Base-by-base conservation (phyloP, 2,329 filamentous ascomycete genomes). In the Whalleya microplaca region DNA sequence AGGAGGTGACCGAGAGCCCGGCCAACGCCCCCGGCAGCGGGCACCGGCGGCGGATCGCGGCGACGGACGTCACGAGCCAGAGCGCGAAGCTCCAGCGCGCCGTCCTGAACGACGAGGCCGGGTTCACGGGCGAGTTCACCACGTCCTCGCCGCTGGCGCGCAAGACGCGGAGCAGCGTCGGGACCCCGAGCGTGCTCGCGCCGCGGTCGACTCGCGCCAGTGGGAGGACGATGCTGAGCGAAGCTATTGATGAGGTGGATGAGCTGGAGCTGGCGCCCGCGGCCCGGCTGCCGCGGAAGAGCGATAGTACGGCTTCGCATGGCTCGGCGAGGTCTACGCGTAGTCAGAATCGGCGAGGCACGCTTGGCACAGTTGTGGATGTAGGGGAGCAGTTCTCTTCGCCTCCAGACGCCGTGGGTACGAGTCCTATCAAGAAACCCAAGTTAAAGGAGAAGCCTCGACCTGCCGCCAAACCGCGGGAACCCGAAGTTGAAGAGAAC, bases 21-120 rank as follows among this genome's bases (percentile, higher is more conserved):
- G 71, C 64, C 8, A 69, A 81, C 61, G 82, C 82, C 14, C 84
- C 83, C 1, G 84, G 83, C 2, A 85, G 82, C 60, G 84, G 83
- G 1, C 77, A 76, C 8, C 72, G 82, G 47, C 75, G 77, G 21
- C 74, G 67, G 2, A 66, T 81, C 14, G 70, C 67, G 14, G 64
- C 72, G 7, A 71, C 69, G 32, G 72, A 70, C 41, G 58, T 71
- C 1, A 56, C 76, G 7, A 73, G 71, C 1, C 78, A 75, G 2
- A 79, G 75, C 20, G 69, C 73, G 0, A 73, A 75, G n/a, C 65
- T 84, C 16, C 77, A 80, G 44, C 71, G 74, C 51, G 69, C 75
- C 0, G 51, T 80, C 0, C 64, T 68, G 63, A 64, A 67, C n/a
- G 66, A 69, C 40, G 72, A 71, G 18, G 65, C 65, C 8, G 14